These are phyloP conservation scores for Moringa oleifera DNA, from an alignment of 345 rosid species.

Conservation along the genomic window DNA sequence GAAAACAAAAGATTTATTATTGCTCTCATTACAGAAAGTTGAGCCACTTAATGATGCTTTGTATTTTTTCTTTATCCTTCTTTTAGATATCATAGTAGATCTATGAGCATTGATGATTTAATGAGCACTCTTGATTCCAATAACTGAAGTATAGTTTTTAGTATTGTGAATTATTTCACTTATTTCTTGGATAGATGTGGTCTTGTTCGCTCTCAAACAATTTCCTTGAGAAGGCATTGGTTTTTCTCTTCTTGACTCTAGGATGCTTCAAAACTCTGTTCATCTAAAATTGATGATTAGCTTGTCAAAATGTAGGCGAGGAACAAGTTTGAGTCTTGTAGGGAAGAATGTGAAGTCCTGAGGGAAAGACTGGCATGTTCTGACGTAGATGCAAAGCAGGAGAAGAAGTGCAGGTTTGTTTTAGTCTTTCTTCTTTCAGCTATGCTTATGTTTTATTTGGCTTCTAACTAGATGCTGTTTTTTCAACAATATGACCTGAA, in stretches of 20 bases:
- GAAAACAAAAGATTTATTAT: no score
- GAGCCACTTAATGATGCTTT: no score
- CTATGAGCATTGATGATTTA: no score
- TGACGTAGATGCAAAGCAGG: conserved; percentile 40
- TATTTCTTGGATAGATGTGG: not conserved
- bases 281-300: conserved; percentile 5
- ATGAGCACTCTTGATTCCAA: no score
- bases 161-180: not conserved
- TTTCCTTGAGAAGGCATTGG: not conserved
- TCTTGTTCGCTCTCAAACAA: not conserved
- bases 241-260: not conserved
- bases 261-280: not conserved
- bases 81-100: no score
- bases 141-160: no score
- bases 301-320: conserved; percentile 36
- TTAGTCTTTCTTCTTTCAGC: not conserved
- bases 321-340: conserved; percentile 48
- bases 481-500: not conserved
- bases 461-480: not conserved
- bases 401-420: conserved; percentile 59
- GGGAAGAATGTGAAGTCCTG: conserved; percentile 47
- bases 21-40: no score
- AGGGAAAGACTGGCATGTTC: conserved; percentile 34
- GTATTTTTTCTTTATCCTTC: no score
- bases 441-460: not conserved